Evolutionary conservation across 2,329 filamentous ascomycete species (phyloP), one percentile per base, ranked within the genome.

Genomic region (Pseudogymnoascus sp.): DNA sequence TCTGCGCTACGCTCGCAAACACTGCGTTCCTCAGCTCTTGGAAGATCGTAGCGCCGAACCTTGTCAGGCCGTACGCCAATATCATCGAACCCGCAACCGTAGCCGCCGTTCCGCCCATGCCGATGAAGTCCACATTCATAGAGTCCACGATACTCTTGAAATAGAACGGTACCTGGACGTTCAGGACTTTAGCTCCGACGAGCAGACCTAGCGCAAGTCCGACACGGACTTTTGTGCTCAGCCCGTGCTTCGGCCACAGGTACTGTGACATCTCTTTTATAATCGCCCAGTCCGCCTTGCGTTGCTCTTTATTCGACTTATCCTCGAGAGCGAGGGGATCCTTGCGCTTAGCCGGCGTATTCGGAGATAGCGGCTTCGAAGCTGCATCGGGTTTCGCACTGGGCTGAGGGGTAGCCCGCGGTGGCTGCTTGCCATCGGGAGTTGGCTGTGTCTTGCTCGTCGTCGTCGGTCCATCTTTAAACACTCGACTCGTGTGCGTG

Each of bases 91-190:
- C 93, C 9, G 92, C 94, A 6, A 96, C 87, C 0, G 91, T 92
- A 60, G 87, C 89, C 29, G 91, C 92, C 0, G 92, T 96, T 6
- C 92, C 92, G n/a, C 92, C 93, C 5, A 90, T 77, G 13, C 88
- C 82, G n/a, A 84, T 83, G 72, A 96, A 87, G 74, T 99, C 94
- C 67, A 99, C 84, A 73, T 99, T 99, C 91, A 99, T 96, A 17
- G 90, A 86, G 74, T 99, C 95, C 41, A 99, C 90, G 66, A 99
- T 97, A 74, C 79, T 92, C 80, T 97, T 97, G 80, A 99, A 99
- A 79, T 97, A 99, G 73, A 99, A 99, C 0, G 94, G 94, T 54
- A 99, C 91, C 77, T 99, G 92, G 13, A 99, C 94, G 74, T 97
- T 99, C 70, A 99, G 80, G 58, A 96, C 85, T 81, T 99, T 99